Conservation (phyloP, 2,329 filamentous ascomycete species). For the Epichloe sibirici region DNA sequence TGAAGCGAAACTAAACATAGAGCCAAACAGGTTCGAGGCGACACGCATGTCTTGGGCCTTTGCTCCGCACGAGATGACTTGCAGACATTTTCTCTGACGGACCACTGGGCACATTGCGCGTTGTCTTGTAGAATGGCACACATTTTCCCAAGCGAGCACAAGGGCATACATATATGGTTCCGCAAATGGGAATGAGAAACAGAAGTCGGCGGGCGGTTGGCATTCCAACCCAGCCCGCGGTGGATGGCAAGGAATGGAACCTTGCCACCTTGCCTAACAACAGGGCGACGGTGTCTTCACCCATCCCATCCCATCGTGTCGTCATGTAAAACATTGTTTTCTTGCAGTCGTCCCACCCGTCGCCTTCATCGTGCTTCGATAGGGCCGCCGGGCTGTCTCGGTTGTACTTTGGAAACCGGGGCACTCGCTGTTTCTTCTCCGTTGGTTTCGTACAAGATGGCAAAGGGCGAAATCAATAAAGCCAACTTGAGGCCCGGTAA, state of each 20-base stretch:
- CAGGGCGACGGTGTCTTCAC: not conserved
- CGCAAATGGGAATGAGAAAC: not conserved
- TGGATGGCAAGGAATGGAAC: not conserved
- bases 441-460: not conserved
- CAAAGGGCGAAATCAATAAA: not conserved
- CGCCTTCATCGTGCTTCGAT: not conserved
- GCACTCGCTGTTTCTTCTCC: not conserved
- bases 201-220: not conserved
- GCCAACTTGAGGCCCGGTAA: not conserved
- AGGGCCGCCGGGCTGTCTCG: not conserved
- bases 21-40: no score
- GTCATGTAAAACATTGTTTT: not conserved
- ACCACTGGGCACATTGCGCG: no score
- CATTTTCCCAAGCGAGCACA: no score
- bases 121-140: no score
- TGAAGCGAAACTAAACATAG: no score
- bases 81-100: not conserved
- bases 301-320: not conserved
- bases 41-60: no score
- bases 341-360: not conserved
- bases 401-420: not conserved
- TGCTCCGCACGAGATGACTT: not conserved
- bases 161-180: no score
- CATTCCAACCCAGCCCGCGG: not conserved
- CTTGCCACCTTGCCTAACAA: not conserved